phyloP scores from a whole-genome alignment of 2,329 filamentous ascomycete genomes.

The Colletotrichum noveboracense region DNA sequence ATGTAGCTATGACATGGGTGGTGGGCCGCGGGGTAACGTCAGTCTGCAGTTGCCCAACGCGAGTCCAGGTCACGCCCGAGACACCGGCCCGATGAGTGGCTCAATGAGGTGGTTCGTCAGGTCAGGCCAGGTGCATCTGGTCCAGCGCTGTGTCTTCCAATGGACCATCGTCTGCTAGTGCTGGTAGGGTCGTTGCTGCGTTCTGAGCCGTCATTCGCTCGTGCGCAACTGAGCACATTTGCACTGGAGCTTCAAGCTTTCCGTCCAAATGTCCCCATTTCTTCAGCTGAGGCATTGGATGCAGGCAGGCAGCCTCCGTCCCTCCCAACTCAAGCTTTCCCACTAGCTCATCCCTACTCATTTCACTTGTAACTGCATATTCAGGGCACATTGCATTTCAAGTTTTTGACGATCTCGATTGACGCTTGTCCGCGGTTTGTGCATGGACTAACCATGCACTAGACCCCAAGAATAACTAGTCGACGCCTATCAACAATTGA shows the following conservation, averaged over 20 bases:
- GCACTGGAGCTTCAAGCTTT: background rate
- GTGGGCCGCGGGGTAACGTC: conserved; percentile 22
- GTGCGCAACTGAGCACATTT: background rate
- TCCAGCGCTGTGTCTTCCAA: background rate
- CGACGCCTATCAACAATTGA: conserved; percentile 13
- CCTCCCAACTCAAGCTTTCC: background rate
- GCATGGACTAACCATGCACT: background rate
- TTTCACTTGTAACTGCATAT: background rate
- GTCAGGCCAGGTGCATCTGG: background rate
- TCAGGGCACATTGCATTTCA: background rate
- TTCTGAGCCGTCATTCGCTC: background rate
- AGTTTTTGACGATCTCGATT: background rate
- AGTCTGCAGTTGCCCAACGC: background rate
- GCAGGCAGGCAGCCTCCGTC: background rate
- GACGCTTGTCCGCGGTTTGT: background rate
- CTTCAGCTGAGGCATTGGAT: background rate
- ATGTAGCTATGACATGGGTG: conserved; percentile 22
- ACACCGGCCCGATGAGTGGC: conserved; percentile 1
- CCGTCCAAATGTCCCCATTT: background rate
- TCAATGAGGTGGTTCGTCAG: background rate
- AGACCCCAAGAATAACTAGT: background rate
- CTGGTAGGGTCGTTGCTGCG: background rate
- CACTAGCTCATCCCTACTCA: background rate
- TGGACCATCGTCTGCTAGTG: background rate
- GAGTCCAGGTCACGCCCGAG: conserved; percentile 9